A percentile compares a stretch with the other conserved stretches of the same genome.
phyloP scores from a whole-genome alignment of 257 asterid species.

The Marsdenia floribunda region DNA sequence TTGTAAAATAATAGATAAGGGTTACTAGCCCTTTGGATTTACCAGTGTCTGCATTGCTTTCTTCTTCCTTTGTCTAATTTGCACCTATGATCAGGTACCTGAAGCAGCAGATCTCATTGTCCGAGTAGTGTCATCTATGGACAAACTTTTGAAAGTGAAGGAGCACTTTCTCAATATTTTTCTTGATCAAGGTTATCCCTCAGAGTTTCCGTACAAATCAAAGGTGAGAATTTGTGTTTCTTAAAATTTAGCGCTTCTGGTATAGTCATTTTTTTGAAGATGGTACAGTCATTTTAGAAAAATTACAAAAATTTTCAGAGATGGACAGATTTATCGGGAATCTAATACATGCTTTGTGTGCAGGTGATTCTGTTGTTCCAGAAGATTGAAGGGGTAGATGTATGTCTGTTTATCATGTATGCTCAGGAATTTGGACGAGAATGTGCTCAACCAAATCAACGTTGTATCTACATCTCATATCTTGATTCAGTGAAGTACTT shows the following conservation, averaged over 20 bases:
- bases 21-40: not conserved
- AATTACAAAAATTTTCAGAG: too few relatives aligned
- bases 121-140: slow-evolving; percentile 55
- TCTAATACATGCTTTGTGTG: slow-evolving; percentile 21
- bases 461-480: slow-evolving; percentile 63
- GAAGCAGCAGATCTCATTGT: slow-evolving; percentile 57
- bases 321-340: not conserved
- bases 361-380: slow-evolving; percentile 73
- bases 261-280: too few relatives aligned
- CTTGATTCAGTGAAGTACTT: slow-evolving; percentile 76
- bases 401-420: slow-evolving; percentile 70
- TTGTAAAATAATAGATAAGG: not conserved
- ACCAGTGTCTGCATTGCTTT: not conserved
- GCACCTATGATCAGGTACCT: slow-evolving; percentile 38
- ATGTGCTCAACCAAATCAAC: slow-evolving; percentile 64
- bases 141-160: slow-evolving; percentile 53
- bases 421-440: slow-evolving; percentile 79
- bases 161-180: slow-evolving; percentile 56
- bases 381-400: slow-evolving; percentile 67
- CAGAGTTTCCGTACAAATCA: slow-evolving; percentile 63
- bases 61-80: slow-evolving; percentile 17
- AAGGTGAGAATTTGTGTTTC: slow-evolving; percentile 41
- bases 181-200: slow-evolving; percentile 48
- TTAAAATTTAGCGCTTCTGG: not conserved
- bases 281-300: too few relatives aligned